Conservation (phyloP, 2,329 filamentous ascomycete species). For the Penicillium concentricum region DNA sequence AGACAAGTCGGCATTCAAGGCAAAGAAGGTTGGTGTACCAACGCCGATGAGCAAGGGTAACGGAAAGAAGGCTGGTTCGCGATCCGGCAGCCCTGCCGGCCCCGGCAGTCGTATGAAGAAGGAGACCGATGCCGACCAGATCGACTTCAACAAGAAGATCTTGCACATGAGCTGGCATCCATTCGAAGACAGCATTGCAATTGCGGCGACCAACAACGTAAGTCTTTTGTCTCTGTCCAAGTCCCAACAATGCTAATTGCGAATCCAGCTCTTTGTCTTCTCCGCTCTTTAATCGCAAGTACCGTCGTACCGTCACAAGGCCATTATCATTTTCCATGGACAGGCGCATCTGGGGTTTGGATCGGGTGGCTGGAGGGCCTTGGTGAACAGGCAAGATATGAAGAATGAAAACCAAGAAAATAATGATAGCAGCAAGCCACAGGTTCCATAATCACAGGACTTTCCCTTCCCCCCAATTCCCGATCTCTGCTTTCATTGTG, state of each 20-base stretch:
- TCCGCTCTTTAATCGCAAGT: slow-evolving; percentile 60
- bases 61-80: slow-evolving; percentile 82
- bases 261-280: slow-evolving; percentile 69
- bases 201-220: slow-evolving; percentile 98
- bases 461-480: slow-evolving; percentile 13
- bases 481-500: slow-evolving; percentile 5
- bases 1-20: slow-evolving; percentile 99
- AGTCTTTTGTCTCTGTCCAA: slow-evolving; percentile 45
- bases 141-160: slow-evolving; percentile 99
- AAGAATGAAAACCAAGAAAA: slow-evolving; percentile 23
- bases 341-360: slow-evolving; percentile 23
- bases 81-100: slow-evolving; percentile 83
- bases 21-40: slow-evolving; percentile 97
- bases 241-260: slow-evolving; percentile 13
- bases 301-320: slow-evolving; percentile 9
- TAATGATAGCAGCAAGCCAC: slow-evolving; percentile 23
- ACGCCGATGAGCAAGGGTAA: slow-evolving; percentile 86
- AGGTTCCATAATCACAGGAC: slow-evolving; percentile 26
- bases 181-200: slow-evolving; percentile 98
- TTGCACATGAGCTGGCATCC: slow-evolving; percentile 99
- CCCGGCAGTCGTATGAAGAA: slow-evolving; percentile 95
- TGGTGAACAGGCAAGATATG: slow-evolving; percentile 16
- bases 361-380: slow-evolving; percentile 18
- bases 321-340: slow-evolving; percentile 25
- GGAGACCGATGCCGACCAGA: slow-evolving; percentile 98